Percentiles rank a stretch among this genome's conserved stretches.
Conservation (phyloP, 331 rosid genomes). For the Saraca asoca region DNA sequence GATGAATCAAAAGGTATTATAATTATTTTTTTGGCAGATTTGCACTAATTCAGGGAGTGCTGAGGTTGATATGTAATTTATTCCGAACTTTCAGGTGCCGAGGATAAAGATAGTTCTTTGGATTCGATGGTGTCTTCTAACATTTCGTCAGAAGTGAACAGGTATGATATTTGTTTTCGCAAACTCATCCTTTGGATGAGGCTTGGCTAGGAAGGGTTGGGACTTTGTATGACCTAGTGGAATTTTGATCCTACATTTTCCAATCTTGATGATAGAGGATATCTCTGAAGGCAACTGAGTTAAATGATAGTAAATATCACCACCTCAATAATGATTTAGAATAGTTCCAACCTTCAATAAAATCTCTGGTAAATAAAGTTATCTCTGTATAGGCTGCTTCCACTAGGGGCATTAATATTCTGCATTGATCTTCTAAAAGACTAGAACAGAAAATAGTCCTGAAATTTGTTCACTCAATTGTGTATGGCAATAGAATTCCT, state of each 20-base stretch:
- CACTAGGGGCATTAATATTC: neutral
- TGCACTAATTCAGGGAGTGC: conserved; percentile 10
- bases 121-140: conserved; percentile 59
- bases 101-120: conserved; percentile 64
- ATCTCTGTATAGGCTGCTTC: neutral
- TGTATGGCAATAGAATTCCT: neutral
- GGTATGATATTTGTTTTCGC: conserved; percentile 46
- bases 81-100: conserved; percentile 59
- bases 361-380: neutral
- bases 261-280: too few relatives aligned
- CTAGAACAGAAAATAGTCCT: neutral
- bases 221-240: neutral
- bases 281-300: too few relatives aligned
- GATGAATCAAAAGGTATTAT: conserved; percentile 86
- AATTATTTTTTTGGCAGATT: conserved; percentile 9
- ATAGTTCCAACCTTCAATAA: neutral
- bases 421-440: neutral
- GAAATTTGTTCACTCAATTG: neutral
- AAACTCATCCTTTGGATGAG: neutral
- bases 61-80: conserved; percentile 35
- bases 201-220: neutral
- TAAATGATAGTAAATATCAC: neutral
- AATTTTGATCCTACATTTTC: too few relatives aligned
- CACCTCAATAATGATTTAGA: neutral
- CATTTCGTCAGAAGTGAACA: conserved; percentile 64